Conservation (phyloP, 352 stramenopile genomes). For the Pythium utonaiense region DNA sequence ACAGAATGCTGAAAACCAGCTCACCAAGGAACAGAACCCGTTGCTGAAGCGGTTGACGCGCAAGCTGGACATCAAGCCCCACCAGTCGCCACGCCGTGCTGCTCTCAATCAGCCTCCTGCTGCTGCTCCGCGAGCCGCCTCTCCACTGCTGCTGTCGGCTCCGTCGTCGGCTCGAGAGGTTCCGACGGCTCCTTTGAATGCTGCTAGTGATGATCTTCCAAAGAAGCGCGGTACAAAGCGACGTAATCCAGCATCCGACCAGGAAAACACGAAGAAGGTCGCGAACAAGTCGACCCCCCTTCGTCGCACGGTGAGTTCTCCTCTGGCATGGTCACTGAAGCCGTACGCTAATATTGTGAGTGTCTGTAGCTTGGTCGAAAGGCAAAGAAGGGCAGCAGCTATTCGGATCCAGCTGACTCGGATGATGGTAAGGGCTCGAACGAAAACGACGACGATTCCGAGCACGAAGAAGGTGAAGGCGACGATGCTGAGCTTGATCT, state of each 20-base stretch:
- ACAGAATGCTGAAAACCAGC: conserved; percentile 2
- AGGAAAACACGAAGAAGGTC: conserved; percentile 3
- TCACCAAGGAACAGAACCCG: conserved; percentile 23
- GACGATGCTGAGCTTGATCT: conserved; percentile 43
- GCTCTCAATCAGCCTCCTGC: conserved; percentile 30
- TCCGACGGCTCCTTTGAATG: conserved; percentile 5
- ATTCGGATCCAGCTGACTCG: conserved; percentile 30
- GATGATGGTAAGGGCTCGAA: conserved; percentile 26
- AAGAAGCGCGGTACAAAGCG: conserved; percentile 33
- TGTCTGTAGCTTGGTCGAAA: conserved; percentile 34
- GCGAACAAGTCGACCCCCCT: conserved; percentile 11
- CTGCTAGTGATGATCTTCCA: conserved; percentile 20
- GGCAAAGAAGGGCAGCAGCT: conserved; percentile 43
- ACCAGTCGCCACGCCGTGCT: conserved; percentile 62
- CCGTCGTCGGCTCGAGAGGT: conserved; percentile 4
- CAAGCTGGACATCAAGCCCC: conserved; percentile 74
- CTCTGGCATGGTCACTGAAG: background rate
- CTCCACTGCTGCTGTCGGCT: conserved; percentile 18
- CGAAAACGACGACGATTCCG: conserved; percentile 19
- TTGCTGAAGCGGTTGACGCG: conserved; percentile 39
- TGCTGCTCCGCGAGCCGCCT: conserved; percentile 1
- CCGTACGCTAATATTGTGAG: background rate
- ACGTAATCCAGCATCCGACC: conserved; percentile 17
- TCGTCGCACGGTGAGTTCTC: conserved; percentile 24
- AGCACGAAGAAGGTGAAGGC: conserved; percentile 20